Percentiles rank a stretch among this genome's conserved stretches.
phyloP scores from a whole-genome alignment of 495 filamentous ascomycete species.

The Xylaria bambusicola region DNA sequence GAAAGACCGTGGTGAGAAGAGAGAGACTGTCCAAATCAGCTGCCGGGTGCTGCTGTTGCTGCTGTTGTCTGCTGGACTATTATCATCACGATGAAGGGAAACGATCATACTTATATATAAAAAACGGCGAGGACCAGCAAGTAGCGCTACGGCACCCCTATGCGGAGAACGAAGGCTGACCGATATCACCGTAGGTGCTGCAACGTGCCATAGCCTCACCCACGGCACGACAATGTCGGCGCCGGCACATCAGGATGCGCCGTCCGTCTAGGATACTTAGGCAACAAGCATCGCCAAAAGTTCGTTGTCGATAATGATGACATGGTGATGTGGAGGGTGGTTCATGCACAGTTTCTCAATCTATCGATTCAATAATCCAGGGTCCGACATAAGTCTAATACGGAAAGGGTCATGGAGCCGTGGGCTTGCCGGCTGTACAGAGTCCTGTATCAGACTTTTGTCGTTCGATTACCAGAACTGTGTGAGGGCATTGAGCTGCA shows the following conservation, averaged over 20 bases:
- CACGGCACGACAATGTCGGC: not conserved
- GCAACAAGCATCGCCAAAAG: not conserved
- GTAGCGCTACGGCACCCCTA: not conserved
- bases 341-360: conserved; percentile 7
- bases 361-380: conserved; percentile 16
- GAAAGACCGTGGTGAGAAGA: not conserved
- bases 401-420: conserved; percentile 1
- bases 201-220: conserved; percentile 4
- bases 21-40: conserved; percentile 14
- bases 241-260: not conserved
- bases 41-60: conserved; percentile 17
- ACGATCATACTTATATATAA: conserved; percentile 16
- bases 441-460: not conserved
- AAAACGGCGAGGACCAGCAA: not conserved
- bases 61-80: not conserved
- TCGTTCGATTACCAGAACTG: conserved; percentile 2
- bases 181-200: conserved; percentile 2
- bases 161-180: not conserved
- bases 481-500: conserved; percentile 2
- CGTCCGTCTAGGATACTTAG: not conserved
- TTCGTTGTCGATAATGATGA: conserved; percentile 1
- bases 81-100: not conserved
- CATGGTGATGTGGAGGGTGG: conserved; percentile 13
- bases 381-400: conserved; percentile 9
- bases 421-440: not conserved